Percentiles rank a stretch among this genome's conserved stretches.
Evolutionary conservation across 495 filamentous ascomycete genomes (phyloP).

Genomic region (Delitschia confertaspora): DNA sequence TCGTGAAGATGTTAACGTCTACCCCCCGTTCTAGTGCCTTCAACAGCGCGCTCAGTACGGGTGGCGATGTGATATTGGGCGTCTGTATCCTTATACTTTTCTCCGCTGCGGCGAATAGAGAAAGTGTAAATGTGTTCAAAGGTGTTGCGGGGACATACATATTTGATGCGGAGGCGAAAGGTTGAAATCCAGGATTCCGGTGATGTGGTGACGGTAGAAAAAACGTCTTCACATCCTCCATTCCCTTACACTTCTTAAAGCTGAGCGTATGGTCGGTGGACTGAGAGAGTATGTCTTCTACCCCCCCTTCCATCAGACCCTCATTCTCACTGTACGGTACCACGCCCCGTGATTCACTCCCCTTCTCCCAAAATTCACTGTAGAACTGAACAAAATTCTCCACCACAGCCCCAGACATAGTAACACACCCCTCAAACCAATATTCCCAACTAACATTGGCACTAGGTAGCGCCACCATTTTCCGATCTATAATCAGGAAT

Average conservation of each 20-base stretch:
- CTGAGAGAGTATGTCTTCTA: slow-evolving; percentile 1
- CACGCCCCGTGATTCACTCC: neutral
- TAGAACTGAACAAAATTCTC: slow-evolving; percentile 51
- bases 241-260: too few species aligned
- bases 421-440: slow-evolving; percentile 64
- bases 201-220: slow-evolving; percentile 64
- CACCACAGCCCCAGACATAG: slow-evolving; percentile 49
- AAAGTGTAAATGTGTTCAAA: slow-evolving; percentile 54
- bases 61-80: slow-evolving; percentile 57
- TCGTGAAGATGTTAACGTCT: slow-evolving; percentile 54
- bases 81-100: slow-evolving; percentile 55
- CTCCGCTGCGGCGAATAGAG: slow-evolving; percentile 44
- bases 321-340: neutral
- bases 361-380: slow-evolving; percentile 42
- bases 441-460: slow-evolving; percentile 70
- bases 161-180: slow-evolving; percentile 38
- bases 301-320: too few species aligned
- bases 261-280: too few species aligned
- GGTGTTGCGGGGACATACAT: slow-evolving; percentile 51
- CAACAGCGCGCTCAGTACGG: slow-evolving; percentile 48
- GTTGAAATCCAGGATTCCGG: slow-evolving; percentile 45
- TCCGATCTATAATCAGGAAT: slow-evolving; percentile 60
- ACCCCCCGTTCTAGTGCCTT: slow-evolving; percentile 47
- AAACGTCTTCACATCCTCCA: slow-evolving; percentile 37
- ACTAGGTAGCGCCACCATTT: slow-evolving; percentile 52